Evolutionary conservation across 257 asterid genomes (phyloP), one percentile per base, ranked within the genome.

Genomic region (Anisodus tanguticus): DNA sequence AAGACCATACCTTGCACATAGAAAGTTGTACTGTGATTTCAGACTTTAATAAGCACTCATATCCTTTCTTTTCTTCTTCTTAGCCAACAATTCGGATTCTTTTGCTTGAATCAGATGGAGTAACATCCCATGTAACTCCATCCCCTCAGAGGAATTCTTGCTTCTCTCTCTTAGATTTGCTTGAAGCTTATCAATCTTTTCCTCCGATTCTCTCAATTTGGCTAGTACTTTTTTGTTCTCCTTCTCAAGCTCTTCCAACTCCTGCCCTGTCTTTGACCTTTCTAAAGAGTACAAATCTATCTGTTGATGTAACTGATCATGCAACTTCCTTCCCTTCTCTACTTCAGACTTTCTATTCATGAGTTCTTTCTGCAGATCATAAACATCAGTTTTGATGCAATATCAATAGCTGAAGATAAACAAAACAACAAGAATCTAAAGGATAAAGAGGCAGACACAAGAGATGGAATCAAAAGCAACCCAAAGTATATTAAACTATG

Each of bases 81-180:
- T 97, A 35, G 93, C 85, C 86, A 79, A 86, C 85, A 93, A 81
- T 80, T 92, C 93, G 4, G 97, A 86, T 88, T 92, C 92, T 89
- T 90, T 93, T 35, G 85, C 90, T 90, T 94, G 92, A 86, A 93
- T 90, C 89, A 91, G 89, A 86, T 91, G 88, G 88, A 94, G 90
- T 89, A 95, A 84, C 88, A 90, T 91, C 68, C 84, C 90, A 80
- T 92, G 97, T 88, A 93, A 89, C 86, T 91, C 92, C 89, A 91
- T 91, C 80, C 88, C 94, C 84, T 92, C 93, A 81, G 87, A 90
- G 64, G 94, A 86, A 78, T 90, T 97, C 74, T 80, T 84, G 22
- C 87, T 85, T 85, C 90, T 90, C 89, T 88, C 91, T 69, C 79
- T 85, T 67, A 87, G 90, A 82, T 84, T 82, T 68, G 71, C 85